Percentiles rank a stretch among this genome's conserved stretches.
Conservation (phyloP, 768 basidiomycete species). For the Termitomyces sp. region DNA sequence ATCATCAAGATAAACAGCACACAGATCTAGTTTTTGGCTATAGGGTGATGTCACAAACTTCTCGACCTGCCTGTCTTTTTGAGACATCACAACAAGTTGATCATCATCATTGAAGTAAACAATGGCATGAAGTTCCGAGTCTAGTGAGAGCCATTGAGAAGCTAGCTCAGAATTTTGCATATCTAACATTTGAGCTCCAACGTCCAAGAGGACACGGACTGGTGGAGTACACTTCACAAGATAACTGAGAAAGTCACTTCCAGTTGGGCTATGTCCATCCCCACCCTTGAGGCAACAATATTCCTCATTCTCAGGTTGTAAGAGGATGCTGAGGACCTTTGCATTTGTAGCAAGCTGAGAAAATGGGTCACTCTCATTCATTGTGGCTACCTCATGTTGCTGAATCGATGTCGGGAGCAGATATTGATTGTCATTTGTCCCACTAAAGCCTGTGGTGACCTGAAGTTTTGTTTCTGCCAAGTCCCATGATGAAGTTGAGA, state of each 20-base stretch:
- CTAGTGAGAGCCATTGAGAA: constrained; percentile 29
- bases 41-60: constrained; percentile 34
- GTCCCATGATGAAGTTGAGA: neutral
- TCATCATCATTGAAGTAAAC: constrained; percentile 37
- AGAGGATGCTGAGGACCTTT: neutral
- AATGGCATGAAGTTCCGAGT: constrained; percentile 26
- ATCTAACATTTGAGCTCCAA: constrained; percentile 53
- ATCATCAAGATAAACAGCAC: constrained; percentile 43
- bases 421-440: neutral
- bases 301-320: neutral
- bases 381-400: neutral
- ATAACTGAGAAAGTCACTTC: constrained; percentile 20
- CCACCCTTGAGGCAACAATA: constrained; percentile 22
- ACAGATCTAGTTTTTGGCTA: constrained; percentile 15
- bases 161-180: constrained; percentile 36
- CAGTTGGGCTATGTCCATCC: constrained; percentile 15
- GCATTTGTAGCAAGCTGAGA: neutral
- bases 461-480: neutral
- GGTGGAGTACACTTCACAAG: constrained; percentile 26
- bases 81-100: constrained; percentile 26
- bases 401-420: neutral
- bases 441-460: neutral
- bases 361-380: neutral
- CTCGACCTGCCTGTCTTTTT: constrained; percentile 30
- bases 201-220: constrained; percentile 47